Evolutionary conservation across 345 rosid genomes (phyloP).

Genomic region (Eucalyptus cloeziana): DNA sequence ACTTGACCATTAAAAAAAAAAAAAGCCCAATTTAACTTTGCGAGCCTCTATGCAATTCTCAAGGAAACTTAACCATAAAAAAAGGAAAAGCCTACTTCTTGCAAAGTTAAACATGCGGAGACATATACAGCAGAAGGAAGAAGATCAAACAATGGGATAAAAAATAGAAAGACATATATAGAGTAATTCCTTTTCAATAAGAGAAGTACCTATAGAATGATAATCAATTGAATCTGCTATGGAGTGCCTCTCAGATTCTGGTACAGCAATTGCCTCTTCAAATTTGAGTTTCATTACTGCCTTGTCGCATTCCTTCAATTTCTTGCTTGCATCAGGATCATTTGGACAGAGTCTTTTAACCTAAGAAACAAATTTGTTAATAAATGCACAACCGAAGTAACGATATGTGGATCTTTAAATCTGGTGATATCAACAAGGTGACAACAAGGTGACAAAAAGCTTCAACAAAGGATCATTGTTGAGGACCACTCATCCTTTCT

Average conservation of each 20-base stretch:
- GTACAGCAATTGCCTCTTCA: conserved; percentile 91
- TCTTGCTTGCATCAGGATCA: conserved; percentile 93
- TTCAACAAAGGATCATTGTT: background rate
- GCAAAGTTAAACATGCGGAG: background rate
- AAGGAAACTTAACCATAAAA: background rate
- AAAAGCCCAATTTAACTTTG: background rate
- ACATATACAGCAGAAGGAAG: background rate
- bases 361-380: conserved; percentile 8
- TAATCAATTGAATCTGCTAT: conserved; percentile 85
- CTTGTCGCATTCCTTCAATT: conserved; percentile 86
- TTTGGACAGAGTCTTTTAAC: conserved; percentile 78
- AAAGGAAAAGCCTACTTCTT: background rate
- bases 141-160: background rate
- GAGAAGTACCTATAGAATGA: conserved; percentile 56
- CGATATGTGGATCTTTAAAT: background rate
- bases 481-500: background rate
- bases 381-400: background rate
- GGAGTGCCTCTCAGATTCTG: conserved; percentile 57
- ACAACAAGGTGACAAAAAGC: background rate
- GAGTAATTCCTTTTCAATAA: background rate
- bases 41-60: background rate
- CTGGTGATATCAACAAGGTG: background rate
- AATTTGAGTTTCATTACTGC: conserved; percentile 91
- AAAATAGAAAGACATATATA: background rate
- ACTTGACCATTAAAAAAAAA: background rate